A percentile compares a stretch with the other conserved stretches of the same genome.
phyloP scores from a whole-genome alignment of 305 asterid species.

The Caryopteris hybrid region DNA sequence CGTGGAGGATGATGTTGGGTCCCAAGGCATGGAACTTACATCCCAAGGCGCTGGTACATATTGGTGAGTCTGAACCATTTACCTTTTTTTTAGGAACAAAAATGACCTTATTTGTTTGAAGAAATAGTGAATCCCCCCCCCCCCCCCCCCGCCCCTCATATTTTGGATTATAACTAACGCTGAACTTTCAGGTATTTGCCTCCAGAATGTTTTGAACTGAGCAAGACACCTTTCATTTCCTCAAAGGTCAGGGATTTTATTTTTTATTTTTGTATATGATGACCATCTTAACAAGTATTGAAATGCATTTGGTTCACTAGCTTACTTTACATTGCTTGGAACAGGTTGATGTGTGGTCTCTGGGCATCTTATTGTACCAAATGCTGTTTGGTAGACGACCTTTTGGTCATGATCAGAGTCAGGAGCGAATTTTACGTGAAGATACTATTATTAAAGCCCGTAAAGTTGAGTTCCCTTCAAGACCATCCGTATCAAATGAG shows the following conservation, averaged over 20 bases:
- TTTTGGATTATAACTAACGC: neutral
- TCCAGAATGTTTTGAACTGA: conserved; percentile 99
- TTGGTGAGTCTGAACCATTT: conserved; percentile 58
- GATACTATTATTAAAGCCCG: conserved; percentile 96
- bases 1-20: conserved; percentile 95
- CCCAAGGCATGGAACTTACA: conserved; percentile 99
- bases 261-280: no score
- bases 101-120: neutral
- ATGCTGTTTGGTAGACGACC: conserved; percentile 97
- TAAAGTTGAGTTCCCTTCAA: conserved; percentile 89
- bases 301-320: neutral
- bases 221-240: conserved; percentile 91
- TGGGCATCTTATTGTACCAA: conserved; percentile 90
- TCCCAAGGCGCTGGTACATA: conserved; percentile 99
- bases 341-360: conserved; percentile 99
- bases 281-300: neutral
- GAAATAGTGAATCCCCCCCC: neutral
- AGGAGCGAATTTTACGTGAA: conserved; percentile 92
- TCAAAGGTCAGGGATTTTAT: conserved; percentile 59
- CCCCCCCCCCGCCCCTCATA: neutral
- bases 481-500: conserved; percentile 86
- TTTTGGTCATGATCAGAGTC: conserved; percentile 95
- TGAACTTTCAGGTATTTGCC: conserved; percentile 81
- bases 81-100: neutral
- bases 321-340: conserved; percentile 17